phyloP scores from a whole-genome alignment of 805 yeast genomes.

The Zygoascus ofunaensis region DNA sequence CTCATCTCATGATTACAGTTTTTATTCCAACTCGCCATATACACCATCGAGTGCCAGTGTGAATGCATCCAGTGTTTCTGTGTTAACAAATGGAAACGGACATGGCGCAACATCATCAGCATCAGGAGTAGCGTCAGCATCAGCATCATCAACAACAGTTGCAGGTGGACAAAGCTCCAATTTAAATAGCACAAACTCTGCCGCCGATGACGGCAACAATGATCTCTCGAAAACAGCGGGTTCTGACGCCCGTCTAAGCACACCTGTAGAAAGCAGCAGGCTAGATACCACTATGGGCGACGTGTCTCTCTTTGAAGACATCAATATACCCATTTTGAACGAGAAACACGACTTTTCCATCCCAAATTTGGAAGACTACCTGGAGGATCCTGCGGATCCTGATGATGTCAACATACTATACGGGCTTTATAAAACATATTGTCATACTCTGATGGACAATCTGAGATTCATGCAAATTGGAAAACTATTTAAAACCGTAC shows the following conservation, averaged over 20 bases:
- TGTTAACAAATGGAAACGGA: background rate
- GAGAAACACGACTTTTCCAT: constrained; percentile 3
- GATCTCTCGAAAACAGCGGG: background rate
- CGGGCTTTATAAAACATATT: constrained; percentile 54
- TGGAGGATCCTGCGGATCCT: constrained; percentile 32
- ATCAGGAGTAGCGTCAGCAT: no score
- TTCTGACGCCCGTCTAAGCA: background rate
- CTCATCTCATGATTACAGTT: constrained; percentile 1
- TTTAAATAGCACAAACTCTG: background rate
- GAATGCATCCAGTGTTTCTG: background rate
- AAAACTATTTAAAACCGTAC: constrained; percentile 45
- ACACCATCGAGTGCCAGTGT: constrained; percentile 1
- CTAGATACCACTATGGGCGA: constrained; percentile 1
- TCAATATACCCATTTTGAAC: background rate
- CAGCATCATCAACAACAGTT: no score
- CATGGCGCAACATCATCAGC: no score
- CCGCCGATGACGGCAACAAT: background rate
- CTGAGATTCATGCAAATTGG: constrained; percentile 60
- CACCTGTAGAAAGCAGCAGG: background rate
- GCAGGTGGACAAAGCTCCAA: background rate
- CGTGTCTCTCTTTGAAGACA: background rate
- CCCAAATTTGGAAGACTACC: constrained; percentile 34
- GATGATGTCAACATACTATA: constrained; percentile 56
- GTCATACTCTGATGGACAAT: constrained; percentile 54
- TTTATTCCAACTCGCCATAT: background rate